Evolutionary conservation across 106 monocot genomes (phyloP).

Genomic region (Alisma plantagoaquatica): DNA sequence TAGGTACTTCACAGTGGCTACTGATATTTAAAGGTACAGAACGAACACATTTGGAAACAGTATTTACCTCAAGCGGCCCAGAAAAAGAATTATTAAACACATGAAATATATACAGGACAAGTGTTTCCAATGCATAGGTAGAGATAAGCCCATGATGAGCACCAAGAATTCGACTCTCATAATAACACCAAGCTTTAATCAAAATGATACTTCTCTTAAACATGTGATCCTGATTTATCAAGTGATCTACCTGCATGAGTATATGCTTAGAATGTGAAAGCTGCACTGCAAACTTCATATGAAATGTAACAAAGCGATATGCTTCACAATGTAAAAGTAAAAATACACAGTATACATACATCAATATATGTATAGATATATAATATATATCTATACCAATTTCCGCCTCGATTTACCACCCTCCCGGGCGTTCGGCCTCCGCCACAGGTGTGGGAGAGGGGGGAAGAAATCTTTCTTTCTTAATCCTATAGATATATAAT

Average conservation of each 20-base stretch:
- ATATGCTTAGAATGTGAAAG: too few relatives aligned
- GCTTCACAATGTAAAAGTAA: too few relatives aligned
- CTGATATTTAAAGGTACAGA: constrained; percentile 1
- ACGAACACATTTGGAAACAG: not conserved
- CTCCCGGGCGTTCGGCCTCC: too few relatives aligned
- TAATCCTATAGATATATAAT: too few relatives aligned
- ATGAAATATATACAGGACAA: constrained; percentile 98
- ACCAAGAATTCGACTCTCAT: constrained; percentile 90
- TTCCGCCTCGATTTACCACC: too few relatives aligned
- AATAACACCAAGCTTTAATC: constrained; percentile 94
- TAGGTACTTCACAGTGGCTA: not conserved
- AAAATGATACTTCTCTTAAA: constrained; percentile 96
- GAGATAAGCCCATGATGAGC: constrained; percentile 99
- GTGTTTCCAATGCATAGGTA: constrained; percentile 91
- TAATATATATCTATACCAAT: too few relatives aligned
- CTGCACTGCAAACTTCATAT: too few relatives aligned
- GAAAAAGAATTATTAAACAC: constrained; percentile 82
- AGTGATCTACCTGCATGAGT: constrained; percentile 66
- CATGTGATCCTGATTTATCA: constrained; percentile 71
- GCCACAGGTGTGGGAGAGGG: too few relatives aligned
- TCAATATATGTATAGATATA: too few relatives aligned
- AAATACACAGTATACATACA: too few relatives aligned
- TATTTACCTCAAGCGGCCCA: constrained; percentile 90
- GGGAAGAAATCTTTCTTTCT: too few relatives aligned
- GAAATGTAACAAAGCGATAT: too few relatives aligned